Percentiles rank a stretch among this genome's conserved stretches.
phyloP scores from a whole-genome alignment of 805 yeast species.

The Candida koratica region DNA sequence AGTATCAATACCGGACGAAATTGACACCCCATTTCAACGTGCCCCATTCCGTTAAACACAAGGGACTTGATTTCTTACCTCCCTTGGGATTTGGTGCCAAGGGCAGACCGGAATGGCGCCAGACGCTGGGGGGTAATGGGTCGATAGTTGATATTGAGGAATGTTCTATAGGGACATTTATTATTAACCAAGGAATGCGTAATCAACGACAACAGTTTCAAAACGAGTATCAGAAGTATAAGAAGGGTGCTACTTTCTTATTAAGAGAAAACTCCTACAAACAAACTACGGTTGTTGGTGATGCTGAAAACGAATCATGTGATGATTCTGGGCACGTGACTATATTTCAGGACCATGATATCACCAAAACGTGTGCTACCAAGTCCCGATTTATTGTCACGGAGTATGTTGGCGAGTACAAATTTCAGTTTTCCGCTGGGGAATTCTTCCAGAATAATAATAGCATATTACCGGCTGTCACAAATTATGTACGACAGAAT shows the following conservation, averaged over 20 bases:
- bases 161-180: constrained; percentile 81
- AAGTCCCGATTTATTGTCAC: constrained; percentile 73
- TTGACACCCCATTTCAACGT: constrained; percentile 92
- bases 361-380: constrained; percentile 71
- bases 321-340: constrained; percentile 28
- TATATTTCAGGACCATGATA: constrained; percentile 23
- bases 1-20: constrained; percentile 81
- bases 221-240: constrained; percentile 44
- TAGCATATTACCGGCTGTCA: constrained; percentile 79
- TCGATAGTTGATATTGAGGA: constrained; percentile 87
- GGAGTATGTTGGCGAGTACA: constrained; percentile 69
- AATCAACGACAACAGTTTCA: constrained; percentile 62
- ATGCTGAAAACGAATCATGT: constrained; percentile 5
- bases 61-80: constrained; percentile 45
- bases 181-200: constrained; percentile 68
- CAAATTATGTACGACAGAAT: constrained; percentile 74
- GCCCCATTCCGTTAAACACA: constrained; percentile 45
- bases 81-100: constrained; percentile 86
- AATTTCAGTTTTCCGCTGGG: constrained; percentile 87
- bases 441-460: constrained; percentile 72
- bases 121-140: constrained; percentile 53
- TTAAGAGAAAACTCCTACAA: constrained; percentile 71
- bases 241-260: constrained; percentile 82
- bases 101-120: constrained; percentile 72
- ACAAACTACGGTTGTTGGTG: constrained; percentile 28